A percentile compares a stretch with the other conserved stretches of the same genome.
Conservation (phyloP, 768 basidiomycete genomes). For the Amanita rimosa region DNA sequence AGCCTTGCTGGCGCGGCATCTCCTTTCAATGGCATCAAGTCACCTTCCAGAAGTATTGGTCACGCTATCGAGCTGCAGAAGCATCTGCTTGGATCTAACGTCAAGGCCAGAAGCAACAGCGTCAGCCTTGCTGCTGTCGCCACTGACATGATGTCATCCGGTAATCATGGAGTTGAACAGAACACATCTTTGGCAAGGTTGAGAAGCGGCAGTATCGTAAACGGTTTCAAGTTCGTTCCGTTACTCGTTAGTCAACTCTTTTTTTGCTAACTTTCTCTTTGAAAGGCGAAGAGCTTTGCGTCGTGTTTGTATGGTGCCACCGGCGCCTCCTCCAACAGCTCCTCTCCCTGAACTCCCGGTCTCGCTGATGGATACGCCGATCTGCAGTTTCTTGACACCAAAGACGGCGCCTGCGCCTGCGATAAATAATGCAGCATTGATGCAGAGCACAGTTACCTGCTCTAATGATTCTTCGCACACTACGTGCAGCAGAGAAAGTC, state of each 20-base stretch:
- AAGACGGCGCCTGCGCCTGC: background rate
- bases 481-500: conserved; percentile 18
- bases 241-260: conserved; percentile 3
- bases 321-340: conserved; percentile 12
- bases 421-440: background rate
- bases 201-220: conserved; percentile 46
- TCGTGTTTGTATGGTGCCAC: conserved; percentile 19
- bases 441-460: background rate
- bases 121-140: conserved; percentile 15
- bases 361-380: background rate
- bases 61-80: conserved; percentile 39
- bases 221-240: conserved; percentile 13
- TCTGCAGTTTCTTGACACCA: background rate
- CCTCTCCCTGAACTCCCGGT: conserved; percentile 4
- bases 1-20: conserved; percentile 44
- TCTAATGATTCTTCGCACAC: conserved; percentile 8
- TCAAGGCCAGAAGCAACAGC: conserved; percentile 37
- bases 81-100: conserved; percentile 25
- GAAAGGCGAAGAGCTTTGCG: conserved; percentile 30
- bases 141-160: conserved; percentile 3
- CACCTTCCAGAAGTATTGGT: conserved; percentile 38
- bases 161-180: conserved; percentile 15
- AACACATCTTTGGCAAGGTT: conserved; percentile 39
- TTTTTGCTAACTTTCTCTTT: background rate
- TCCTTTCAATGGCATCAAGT: conserved; percentile 48